A percentile compares a stretch with the other conserved stretches of the same genome.
Conservation (phyloP, 805 yeast genomes). For the Candida berthetii region DNA sequence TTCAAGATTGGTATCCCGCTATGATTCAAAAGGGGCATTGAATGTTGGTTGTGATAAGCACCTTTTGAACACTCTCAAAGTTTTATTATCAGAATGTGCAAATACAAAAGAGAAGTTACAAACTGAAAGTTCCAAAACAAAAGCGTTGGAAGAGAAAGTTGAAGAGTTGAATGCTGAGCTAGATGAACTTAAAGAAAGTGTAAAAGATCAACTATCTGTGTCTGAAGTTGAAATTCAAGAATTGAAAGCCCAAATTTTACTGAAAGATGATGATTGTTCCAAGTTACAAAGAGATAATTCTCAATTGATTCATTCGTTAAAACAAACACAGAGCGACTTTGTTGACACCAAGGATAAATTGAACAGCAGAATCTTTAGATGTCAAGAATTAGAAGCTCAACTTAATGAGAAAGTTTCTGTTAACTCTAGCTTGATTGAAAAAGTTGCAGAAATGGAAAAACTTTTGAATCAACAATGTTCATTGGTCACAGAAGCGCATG, state of each 20-base stretch:
- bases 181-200: background rate
- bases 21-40: background rate
- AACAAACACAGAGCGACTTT: background rate
- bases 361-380: background rate
- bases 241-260: no score
- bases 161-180: constrained; percentile 1
- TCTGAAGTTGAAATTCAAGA: no score
- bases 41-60: background rate
- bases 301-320: background rate
- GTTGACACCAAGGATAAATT: background rate
- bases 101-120: background rate
- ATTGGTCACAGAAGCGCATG: background rate
- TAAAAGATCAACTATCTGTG: background rate
- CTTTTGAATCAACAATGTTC: background rate
- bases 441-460: background rate
- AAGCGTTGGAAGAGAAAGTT: constrained; percentile 2
- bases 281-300: background rate
- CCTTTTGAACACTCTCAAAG: background rate
- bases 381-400: background rate
- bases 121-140: constrained; percentile 1
- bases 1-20: background rate
- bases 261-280: background rate
- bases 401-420: background rate
- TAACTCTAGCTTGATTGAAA: background rate
- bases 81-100: background rate